phyloP scores from a whole-genome alignment of 139 green algal species.

The Klebsormidium nitens region DNA sequence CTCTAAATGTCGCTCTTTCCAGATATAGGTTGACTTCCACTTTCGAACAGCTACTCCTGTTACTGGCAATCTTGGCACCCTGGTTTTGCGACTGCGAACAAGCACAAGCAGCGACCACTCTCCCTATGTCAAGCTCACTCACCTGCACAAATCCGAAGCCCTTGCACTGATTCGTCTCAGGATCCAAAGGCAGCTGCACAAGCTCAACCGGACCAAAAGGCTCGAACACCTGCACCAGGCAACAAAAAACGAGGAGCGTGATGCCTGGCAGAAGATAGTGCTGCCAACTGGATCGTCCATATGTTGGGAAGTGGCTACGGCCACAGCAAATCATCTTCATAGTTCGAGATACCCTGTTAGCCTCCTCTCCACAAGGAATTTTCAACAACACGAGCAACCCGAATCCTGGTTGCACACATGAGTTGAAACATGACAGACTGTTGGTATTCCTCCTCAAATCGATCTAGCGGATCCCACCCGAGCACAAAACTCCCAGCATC shows the following conservation, averaged over 20 bases:
- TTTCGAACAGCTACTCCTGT: too few species aligned
- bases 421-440: too few species aligned
- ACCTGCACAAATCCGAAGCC: slow-evolving; percentile 62
- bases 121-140: too few species aligned
- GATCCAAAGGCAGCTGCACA: slow-evolving; percentile 59
- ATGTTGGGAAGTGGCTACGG: neutral
- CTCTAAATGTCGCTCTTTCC: too few species aligned
- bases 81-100: too few species aligned
- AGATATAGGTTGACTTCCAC: too few species aligned
- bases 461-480: too few species aligned
- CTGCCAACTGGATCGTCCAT: neutral
- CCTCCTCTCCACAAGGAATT: neutral
- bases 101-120: too few species aligned
- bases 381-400: neutral
- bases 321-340: neutral
- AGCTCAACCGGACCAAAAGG: slow-evolving; percentile 76
- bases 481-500: too few species aligned
- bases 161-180: slow-evolving; percentile 44
- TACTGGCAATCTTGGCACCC: too few species aligned
- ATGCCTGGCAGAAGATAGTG: neutral
- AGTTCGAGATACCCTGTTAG: neutral
- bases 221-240: slow-evolving; percentile 61
- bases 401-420: too few species aligned
- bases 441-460: too few species aligned
- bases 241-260: neutral